Percentiles rank a stretch among this genome's conserved stretches.
Conservation (phyloP, 495 filamentous ascomycete genomes). For the Podospora tetraspora region DNA sequence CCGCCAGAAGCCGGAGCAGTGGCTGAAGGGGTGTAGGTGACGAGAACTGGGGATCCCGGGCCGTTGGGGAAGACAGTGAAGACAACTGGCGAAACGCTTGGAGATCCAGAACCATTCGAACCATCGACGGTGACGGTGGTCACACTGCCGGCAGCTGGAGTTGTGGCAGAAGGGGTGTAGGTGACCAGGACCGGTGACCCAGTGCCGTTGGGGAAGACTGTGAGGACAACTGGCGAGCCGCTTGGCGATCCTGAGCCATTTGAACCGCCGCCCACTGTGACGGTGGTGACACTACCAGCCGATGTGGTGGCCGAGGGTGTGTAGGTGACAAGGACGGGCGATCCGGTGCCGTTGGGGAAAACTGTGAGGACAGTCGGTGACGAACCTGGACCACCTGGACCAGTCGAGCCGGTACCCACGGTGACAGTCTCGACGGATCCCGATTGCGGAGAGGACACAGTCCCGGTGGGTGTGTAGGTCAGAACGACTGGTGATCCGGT, state of each 20-base stretch:
- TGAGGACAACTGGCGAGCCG: background rate
- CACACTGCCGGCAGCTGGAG: too few relatives aligned
- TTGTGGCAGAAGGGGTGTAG: too few relatives aligned
- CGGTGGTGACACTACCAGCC: background rate
- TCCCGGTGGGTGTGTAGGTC: background rate
- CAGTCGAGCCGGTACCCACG: background rate
- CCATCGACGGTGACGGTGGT: too few relatives aligned
- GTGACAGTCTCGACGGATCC: slow-evolving; percentile 1
- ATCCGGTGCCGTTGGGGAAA: background rate
- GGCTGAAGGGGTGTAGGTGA: background rate
- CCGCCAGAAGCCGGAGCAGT: background rate
- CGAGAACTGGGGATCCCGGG: background rate
- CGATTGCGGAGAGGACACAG: background rate
- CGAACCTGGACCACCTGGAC: too few relatives aligned
- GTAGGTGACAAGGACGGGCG: background rate
- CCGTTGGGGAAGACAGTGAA: background rate
- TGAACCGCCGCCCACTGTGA: background rate
- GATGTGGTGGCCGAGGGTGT: background rate
- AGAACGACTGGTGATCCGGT: background rate
- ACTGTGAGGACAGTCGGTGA: background rate
- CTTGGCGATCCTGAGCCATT: background rate
- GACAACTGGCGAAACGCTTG: background rate
- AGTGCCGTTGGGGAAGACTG: background rate
- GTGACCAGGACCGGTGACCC: too few relatives aligned
- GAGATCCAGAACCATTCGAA: too few relatives aligned